Conservation (phyloP, 2,329 filamentous ascomycete genomes). For the Tolypocladium pustulatum region DNA sequence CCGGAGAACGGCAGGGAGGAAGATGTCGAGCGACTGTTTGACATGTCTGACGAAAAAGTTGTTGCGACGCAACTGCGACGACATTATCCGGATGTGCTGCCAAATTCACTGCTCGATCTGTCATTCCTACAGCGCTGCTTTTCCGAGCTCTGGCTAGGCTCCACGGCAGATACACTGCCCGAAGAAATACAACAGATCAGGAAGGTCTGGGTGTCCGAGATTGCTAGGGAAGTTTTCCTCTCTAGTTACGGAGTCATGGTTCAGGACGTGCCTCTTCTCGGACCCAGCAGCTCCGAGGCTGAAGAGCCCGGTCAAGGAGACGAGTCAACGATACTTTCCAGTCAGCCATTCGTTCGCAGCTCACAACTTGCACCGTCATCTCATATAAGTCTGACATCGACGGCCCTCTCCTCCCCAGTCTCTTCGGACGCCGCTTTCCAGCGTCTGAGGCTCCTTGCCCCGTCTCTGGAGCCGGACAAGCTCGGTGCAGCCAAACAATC, state of each 20-base stretch:
- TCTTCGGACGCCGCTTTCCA: slow-evolving; percentile 18
- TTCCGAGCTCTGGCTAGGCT: slow-evolving; percentile 21
- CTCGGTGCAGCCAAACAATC: slow-evolving; percentile 16
- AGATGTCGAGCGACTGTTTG: slow-evolving; percentile 17
- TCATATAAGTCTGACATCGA: slow-evolving; percentile 7
- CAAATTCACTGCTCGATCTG: slow-evolving; percentile 13
- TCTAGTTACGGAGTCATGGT: slow-evolving; percentile 23
- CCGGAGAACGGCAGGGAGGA: slow-evolving; percentile 14
- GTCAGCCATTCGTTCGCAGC: background rate
- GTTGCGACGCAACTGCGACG: slow-evolving; percentile 20
- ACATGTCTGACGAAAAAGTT: slow-evolving; percentile 13
- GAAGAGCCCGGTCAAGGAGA: background rate
- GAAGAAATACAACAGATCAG: slow-evolving; percentile 13
- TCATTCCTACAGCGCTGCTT: slow-evolving; percentile 17
- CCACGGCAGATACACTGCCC: slow-evolving; percentile 11
- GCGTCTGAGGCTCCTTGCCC: slow-evolving; percentile 23
- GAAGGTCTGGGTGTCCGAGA: slow-evolving; percentile 17
- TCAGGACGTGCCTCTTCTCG: slow-evolving; percentile 20
- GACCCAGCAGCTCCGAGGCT: slow-evolving; percentile 6
- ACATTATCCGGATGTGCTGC: slow-evolving; percentile 11
- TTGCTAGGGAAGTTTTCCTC: slow-evolving; percentile 23
- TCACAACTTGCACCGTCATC: slow-evolving; percentile 3
- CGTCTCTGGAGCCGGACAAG: slow-evolving; percentile 15
- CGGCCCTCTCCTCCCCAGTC: slow-evolving; percentile 1
- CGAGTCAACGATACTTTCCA: slow-evolving; percentile 1